Percentiles rank a stretch among this genome's conserved stretches.
Conservation (phyloP, 1,139 yeast species). For the Geotrichum klebahnii region DNA sequence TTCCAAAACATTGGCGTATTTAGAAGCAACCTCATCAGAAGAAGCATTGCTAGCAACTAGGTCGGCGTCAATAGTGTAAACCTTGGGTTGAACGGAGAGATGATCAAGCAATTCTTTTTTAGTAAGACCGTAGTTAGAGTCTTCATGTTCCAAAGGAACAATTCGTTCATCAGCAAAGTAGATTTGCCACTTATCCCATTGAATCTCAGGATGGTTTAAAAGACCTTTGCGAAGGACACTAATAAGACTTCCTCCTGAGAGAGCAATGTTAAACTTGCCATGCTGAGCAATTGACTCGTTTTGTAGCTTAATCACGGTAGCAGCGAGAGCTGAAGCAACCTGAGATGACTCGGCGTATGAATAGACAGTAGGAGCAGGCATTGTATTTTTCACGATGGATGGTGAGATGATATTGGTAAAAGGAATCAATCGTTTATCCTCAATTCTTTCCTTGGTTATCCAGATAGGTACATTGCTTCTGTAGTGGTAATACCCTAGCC, state of each 20-base stretch:
- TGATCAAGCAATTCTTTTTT: conserved; percentile 52
- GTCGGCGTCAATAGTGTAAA: conserved; percentile 51
- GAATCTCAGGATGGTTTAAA: conserved; percentile 52
- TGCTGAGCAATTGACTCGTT: conserved; percentile 50
- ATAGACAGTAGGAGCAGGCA: conserved; percentile 30
- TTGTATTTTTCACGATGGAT: conserved; percentile 11
- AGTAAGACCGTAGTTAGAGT: conserved; percentile 65
- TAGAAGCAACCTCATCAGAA: conserved; percentile 12
- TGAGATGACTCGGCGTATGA: conserved; percentile 30
- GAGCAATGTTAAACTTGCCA: conserved; percentile 60
- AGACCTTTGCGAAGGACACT: conserved; percentile 69
- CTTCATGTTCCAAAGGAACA: conserved; percentile 62
- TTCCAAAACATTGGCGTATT: conserved; percentile 12
- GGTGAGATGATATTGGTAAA: neutral
- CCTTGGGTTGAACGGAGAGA: conserved; percentile 42
- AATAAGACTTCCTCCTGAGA: conserved; percentile 88
- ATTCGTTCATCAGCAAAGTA: conserved; percentile 71
- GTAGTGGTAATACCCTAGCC: neutral
- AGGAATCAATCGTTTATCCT: too few relatives aligned
- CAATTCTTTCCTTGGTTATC: too few relatives aligned
- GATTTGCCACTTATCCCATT: conserved; percentile 68
- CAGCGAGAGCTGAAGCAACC: conserved; percentile 68
- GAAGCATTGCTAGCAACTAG: conserved; percentile 48
- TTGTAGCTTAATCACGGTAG: conserved; percentile 78
- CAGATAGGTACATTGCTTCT: neutral